Conservation (phyloP, 331 rosid species). For the Prunus yedoensis region DNA sequence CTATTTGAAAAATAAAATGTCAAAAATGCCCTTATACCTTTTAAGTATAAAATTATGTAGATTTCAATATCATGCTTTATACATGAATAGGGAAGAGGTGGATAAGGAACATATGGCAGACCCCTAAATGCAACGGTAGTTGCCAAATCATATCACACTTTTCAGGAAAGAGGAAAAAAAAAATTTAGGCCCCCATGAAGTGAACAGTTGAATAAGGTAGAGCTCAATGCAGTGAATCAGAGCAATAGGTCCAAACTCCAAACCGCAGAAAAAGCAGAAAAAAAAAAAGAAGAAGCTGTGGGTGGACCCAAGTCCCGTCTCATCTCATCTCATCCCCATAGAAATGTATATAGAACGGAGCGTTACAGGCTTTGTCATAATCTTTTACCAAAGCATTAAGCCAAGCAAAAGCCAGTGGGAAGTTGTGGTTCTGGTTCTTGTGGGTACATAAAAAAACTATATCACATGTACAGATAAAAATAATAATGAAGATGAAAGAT, state of each 20-base stretch:
- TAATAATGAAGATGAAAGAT: neutral
- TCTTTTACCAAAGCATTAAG: neutral
- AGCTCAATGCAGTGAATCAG: conserved; percentile 14
- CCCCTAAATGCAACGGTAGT: neutral
- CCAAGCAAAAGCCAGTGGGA: conserved; percentile 8
- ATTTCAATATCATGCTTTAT: neutral
- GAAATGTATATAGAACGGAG: conserved; percentile 27
- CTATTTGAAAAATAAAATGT: too few species aligned
- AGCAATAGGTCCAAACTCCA: neutral
- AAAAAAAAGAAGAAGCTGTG: neutral
- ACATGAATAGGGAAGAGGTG: neutral
- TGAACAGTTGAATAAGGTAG: neutral
- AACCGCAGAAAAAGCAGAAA: conserved; percentile 2
- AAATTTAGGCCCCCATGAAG: neutral
- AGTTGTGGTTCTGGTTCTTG: neutral
- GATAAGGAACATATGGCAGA: neutral
- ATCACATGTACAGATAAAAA: neutral
- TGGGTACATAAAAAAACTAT: neutral
- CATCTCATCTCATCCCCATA: conserved; percentile 6
- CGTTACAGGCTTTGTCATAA: conserved; percentile 34
- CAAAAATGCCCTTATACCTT: too few species aligned
- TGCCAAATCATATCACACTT: conserved; percentile 14
- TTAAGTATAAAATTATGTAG: neutral
- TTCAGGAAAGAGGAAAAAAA: neutral
- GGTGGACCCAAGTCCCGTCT: conserved; percentile 33